A percentile compares a stretch with the other conserved stretches of the same genome.
These are phyloP conservation scores for Trichoderma breve DNA, from an alignment of 2,329 filamentous ascomycete genomes.

Conservation along the genomic window DNA sequence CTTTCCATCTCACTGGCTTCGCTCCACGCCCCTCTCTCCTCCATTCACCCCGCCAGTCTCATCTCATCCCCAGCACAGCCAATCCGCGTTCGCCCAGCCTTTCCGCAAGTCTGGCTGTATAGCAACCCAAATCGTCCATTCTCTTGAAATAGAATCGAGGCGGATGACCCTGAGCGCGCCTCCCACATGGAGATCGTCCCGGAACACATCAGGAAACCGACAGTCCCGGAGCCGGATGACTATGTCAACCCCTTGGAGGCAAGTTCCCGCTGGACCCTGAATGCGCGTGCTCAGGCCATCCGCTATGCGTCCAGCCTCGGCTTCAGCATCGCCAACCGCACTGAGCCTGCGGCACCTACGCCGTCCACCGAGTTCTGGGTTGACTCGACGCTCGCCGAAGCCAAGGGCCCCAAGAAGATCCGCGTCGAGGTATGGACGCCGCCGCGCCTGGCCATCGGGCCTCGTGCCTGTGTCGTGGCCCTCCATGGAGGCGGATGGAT, in stretches of 20 bases:
- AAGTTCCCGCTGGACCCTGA: constrained; percentile 44
- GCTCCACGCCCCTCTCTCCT: constrained; percentile 2
- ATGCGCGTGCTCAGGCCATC: constrained; percentile 43
- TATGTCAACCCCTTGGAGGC: constrained; percentile 46
- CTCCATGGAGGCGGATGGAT: constrained; percentile 69
- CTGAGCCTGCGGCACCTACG: constrained; percentile 39
- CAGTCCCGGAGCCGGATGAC: constrained; percentile 34
- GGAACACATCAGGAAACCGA: constrained; percentile 30
- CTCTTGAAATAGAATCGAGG: neutral
- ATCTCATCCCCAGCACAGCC: constrained; percentile 6
- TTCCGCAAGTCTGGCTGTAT: constrained; percentile 15
- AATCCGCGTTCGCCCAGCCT: constrained; percentile 18
- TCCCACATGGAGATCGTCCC: constrained; percentile 29
- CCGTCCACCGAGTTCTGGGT: constrained; percentile 41
- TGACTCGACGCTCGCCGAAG: constrained; percentile 42
- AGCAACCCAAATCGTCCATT: neutral
- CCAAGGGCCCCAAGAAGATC: constrained; percentile 39
- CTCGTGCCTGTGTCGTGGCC: constrained; percentile 58
- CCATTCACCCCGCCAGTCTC: constrained; percentile 12
- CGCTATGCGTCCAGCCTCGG: constrained; percentile 45
- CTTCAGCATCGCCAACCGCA: constrained; percentile 43
- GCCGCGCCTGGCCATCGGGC: constrained; percentile 33
- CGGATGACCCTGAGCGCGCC: constrained; percentile 7
- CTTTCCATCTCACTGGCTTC: neutral
- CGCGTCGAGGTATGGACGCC: constrained; percentile 49